phyloP scores from a whole-genome alignment of 805 yeast genomes.

The Starmerella etchellsii region DNA sequence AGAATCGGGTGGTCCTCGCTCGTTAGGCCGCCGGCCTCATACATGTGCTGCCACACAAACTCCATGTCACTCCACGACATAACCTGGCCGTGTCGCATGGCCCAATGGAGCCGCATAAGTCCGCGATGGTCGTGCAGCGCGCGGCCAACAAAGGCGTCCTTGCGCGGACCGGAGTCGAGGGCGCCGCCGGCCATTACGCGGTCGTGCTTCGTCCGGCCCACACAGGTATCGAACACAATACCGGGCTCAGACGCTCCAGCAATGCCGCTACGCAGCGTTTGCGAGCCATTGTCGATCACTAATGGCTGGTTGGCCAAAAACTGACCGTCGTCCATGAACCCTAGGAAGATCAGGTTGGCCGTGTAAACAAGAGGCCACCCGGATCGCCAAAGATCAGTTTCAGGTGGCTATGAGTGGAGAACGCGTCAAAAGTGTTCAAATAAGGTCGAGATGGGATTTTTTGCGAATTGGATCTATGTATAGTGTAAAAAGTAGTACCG shows the following conservation, averaged over 20 bases:
- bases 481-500: no score
- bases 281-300: constrained; percentile 73
- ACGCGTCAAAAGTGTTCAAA: no score
- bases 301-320: constrained; percentile 42
- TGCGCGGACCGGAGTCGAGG: constrained; percentile 31
- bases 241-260: constrained; percentile 84
- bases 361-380: no score
- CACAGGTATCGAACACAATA: constrained; percentile 45
- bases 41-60: constrained; percentile 57
- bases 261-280: constrained; percentile 74
- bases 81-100: constrained; percentile 69
- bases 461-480: no score
- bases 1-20: constrained; percentile 78
- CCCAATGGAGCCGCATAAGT: constrained; percentile 54
- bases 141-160: constrained; percentile 59
- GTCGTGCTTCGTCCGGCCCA: constrained; percentile 76
- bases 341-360: no score
- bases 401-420: no score
- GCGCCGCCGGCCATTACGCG: constrained; percentile 71
- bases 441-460: no score
- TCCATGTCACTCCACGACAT: constrained; percentile 83
- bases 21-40: constrained; percentile 37
- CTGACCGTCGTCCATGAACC: constrained; percentile 2
- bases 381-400: no score
- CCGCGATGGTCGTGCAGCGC: constrained; percentile 69